Percentiles rank a stretch among this genome's conserved stretches.
These are phyloP conservation scores for Solanum etuberosum DNA, from an alignment of 257 asterid genomes.

Conservation along the genomic window DNA sequence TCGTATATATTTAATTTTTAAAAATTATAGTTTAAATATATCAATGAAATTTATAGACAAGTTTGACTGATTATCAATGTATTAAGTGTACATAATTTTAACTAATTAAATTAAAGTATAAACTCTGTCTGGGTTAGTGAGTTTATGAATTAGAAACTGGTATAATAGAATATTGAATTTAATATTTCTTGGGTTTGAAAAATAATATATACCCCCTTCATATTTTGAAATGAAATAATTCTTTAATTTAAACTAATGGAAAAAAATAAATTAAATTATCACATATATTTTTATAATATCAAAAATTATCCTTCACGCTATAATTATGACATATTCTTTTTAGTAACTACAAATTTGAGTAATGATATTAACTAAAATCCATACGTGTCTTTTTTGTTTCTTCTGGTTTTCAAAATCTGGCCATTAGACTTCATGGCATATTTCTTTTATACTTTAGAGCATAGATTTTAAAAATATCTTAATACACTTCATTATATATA, in stretches of 20 bases:
- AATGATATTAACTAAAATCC: neutral
- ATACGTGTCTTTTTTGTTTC: neutral
- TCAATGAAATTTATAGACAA: too few relatives aligned
- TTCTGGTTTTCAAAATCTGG: neutral
- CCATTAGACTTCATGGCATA: neutral
- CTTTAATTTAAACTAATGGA: too few relatives aligned
- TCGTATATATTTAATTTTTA: too few relatives aligned
- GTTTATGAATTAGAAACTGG: neutral
- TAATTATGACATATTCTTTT: neutral
- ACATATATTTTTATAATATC: neutral
- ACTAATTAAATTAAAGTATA: too few relatives aligned
- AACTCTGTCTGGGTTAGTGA: neutral
- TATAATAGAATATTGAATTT: too few relatives aligned
- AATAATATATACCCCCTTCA: neutral
- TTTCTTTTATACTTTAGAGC: too few relatives aligned
- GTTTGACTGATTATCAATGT: too few relatives aligned
- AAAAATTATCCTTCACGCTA: neutral
- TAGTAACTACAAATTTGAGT: neutral
- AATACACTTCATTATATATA: neutral
- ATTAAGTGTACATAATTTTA: too few relatives aligned
- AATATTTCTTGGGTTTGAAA: too few relatives aligned
- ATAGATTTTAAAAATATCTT: neutral
- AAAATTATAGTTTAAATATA: too few relatives aligned
- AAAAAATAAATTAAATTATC: too few relatives aligned
- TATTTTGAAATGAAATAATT: neutral